Percentiles rank a stretch among this genome's conserved stretches.
These are phyloP conservation scores for Shiraia bambusicola DNA, from an alignment of 2,329 filamentous ascomycete genomes.

Conservation along the genomic window DNA sequence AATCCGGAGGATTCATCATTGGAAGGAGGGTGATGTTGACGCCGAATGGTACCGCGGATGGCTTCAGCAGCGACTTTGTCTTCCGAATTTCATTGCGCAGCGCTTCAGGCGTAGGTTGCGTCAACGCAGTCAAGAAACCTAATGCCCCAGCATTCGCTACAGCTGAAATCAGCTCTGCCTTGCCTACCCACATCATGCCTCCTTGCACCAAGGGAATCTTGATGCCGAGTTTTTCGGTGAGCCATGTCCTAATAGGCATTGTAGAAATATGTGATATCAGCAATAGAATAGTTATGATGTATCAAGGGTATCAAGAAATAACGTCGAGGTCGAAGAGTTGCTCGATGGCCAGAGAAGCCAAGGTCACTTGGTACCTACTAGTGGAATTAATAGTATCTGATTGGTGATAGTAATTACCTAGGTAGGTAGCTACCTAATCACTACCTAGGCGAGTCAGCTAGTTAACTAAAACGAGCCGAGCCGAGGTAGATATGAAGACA, in stretches of 20 bases:
- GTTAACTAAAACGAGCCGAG: no score
- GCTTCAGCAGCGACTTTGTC: slow-evolving; percentile 23
- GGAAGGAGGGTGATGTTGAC: slow-evolving; percentile 35
- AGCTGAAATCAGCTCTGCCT: slow-evolving; percentile 55
- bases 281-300: background rate
- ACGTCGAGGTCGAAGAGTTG: no score
- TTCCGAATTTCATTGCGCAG: slow-evolving; percentile 27
- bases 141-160: slow-evolving; percentile 57
- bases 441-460: no score
- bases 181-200: slow-evolving; percentile 58
- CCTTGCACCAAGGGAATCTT: slow-evolving; percentile 30
- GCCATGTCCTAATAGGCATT: slow-evolving; percentile 35
- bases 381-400: no score
- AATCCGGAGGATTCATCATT: slow-evolving; percentile 31
- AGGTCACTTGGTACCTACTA: no score
- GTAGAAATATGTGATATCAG: no score
- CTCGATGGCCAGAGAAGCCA: no score
- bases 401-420: no score
- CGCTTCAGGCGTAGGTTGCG: slow-evolving; percentile 30
- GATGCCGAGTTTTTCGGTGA: slow-evolving; percentile 26
- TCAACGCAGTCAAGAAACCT: slow-evolving; percentile 54
- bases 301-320: no score
- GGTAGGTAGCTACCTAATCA: no score
- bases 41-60: slow-evolving; percentile 46
- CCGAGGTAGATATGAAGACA: no score